Conservation (phyloP, 768 basidiomycete species). For the Psilocybe azurescens region DNA sequence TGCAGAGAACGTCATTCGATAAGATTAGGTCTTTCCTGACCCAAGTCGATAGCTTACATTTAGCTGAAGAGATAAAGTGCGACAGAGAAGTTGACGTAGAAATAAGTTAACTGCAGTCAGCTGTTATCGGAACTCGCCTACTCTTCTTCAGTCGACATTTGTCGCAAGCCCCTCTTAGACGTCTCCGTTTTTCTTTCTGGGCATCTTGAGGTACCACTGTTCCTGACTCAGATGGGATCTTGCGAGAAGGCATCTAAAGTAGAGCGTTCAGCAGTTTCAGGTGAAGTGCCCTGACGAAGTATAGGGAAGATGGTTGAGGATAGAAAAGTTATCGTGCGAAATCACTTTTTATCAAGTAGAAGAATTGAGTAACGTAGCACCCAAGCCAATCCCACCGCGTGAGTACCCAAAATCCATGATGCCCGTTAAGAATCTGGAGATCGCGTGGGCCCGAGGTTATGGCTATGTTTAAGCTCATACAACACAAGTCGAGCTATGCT, state of each 20-base stretch:
- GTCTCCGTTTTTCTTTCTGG: conserved; percentile 38
- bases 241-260: background rate
- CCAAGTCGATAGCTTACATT: conserved; percentile 33
- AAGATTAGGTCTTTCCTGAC: background rate
- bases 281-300: no score
- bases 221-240: background rate
- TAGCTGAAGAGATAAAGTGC: conserved; percentile 11
- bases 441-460: background rate
- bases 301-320: no score
- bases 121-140: conserved; percentile 15
- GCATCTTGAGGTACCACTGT: background rate
- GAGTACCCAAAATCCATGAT: background rate
- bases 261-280: background rate
- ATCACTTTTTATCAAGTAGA: no score
- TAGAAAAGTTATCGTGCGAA: no score
- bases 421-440: background rate
- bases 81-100: background rate
- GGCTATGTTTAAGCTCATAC: background rate
- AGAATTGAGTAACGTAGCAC: no score
- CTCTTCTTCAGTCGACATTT: conserved; percentile 51
- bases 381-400: background rate
- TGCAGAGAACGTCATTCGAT: conserved; percentile 21
- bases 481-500: no score
- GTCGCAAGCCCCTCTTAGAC: conserved; percentile 51
- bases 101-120: background rate